A percentile compares a stretch with the other conserved stretches of the same genome.
Conservation (phyloP, 1,139 yeast genomes). For the Pichia sp. region DNA sequence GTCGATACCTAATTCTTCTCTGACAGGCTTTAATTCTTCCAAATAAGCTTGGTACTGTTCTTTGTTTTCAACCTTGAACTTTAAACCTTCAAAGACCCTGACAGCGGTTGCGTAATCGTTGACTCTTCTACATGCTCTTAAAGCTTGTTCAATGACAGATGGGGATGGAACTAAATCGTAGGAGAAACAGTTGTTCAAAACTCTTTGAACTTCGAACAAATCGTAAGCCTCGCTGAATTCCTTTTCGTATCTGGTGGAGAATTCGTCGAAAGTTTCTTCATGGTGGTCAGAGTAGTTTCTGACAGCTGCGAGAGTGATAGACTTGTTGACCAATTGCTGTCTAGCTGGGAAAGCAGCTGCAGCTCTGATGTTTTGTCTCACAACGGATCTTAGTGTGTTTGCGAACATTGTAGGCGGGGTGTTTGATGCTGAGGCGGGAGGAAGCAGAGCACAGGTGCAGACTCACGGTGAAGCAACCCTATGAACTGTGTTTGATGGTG, state of each 20-base stretch:
- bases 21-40: slow-evolving; percentile 85
- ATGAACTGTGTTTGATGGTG: too few species aligned
- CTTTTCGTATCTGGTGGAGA: slow-evolving; percentile 88
- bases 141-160: slow-evolving; percentile 88
- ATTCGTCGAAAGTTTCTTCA: slow-evolving; percentile 92
- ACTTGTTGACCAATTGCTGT: slow-evolving; percentile 21
- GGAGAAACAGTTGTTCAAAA: slow-evolving; percentile 93
- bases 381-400: slow-evolving; percentile 46
- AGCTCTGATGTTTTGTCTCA: slow-evolving; percentile 35
- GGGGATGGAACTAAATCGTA: slow-evolving; percentile 99
- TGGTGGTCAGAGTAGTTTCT: slow-evolving; percentile 74
- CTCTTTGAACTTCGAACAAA: slow-evolving; percentile 91
- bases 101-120: slow-evolving; percentile 98
- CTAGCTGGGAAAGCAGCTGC: slow-evolving; percentile 24
- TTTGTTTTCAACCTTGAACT: slow-evolving; percentile 90
- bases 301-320: slow-evolving; percentile 25
- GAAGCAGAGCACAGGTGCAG: too few species aligned
- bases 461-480: too few species aligned
- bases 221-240: slow-evolving; percentile 98
- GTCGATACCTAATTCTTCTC: slow-evolving; percentile 90
- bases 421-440: neutral
- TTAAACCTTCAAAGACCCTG: slow-evolving; percentile 92
- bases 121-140: slow-evolving; percentile 97
- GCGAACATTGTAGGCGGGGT: slow-evolving; percentile 34
- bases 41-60: slow-evolving; percentile 93